Base-by-base conservation (phyloP, 495 filamentous ascomycete genomes). In the Penicillium steckii region DNA sequence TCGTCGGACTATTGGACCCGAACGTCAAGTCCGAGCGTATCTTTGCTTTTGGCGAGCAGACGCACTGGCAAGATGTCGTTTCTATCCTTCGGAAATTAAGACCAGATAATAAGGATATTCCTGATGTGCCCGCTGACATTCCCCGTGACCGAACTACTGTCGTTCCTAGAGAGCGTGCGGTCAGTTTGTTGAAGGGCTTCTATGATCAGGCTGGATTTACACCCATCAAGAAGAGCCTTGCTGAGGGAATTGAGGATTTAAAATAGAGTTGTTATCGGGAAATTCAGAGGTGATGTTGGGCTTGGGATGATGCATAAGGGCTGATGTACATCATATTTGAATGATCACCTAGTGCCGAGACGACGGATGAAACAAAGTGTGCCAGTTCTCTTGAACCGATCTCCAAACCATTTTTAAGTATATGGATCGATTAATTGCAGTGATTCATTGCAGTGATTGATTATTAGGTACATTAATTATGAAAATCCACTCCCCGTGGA, bases 1-100 rank as follows among this genome's bases (percentile, higher is more conserved):
- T 82, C 3, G 67, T 73, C 5, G 79, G 66, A 3, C 57, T 80
- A 7, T 59, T 79, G 2, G 59, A 76, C 30, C 64, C 68, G 0
- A 53, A 56, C 1, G 67, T 77, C 6, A 56, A 70, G 23, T 67
- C 70, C 3, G 67, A 78, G 59, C 67, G 79, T 0, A 62, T 83
- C 25, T 75, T 81, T 21, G 53, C 54, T 7, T 37, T 37, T 17
- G 33, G 33, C 33, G 33, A 37, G 8, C 5, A 4, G 8, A 17
- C 33, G 8, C 33, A 37, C n/a, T 37, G 33, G 33, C 6, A 13
- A 7, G 33, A 37, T 17, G 12, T 37, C 12, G 33, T 37, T 4
- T 17, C 33, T 37, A 17, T 15, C 4, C 33, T 37, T 37, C 33
- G 33, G 6, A 8, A 13, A 0, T 7, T 37, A 2, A 13, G 33